A percentile compares a stretch with the other conserved stretches of the same genome.
Evolutionary conservation across 169 alveolate species (phyloP).

Genomic region (Eimeria acervulina): DNA sequence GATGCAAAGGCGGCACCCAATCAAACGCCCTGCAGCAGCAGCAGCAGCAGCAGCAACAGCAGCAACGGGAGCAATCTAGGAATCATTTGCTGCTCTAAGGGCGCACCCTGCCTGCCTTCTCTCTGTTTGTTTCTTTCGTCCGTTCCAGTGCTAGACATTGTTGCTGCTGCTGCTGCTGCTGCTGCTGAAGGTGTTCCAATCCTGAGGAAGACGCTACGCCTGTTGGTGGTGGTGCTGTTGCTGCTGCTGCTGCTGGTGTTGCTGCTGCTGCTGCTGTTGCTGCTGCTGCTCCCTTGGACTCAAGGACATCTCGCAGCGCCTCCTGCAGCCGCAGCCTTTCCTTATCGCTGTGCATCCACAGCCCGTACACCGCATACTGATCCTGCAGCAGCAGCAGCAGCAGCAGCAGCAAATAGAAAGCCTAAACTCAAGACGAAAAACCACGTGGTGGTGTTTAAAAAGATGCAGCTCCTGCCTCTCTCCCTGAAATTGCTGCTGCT

Average conservation of each 20-base stretch:
- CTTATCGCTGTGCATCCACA: slow-evolving; percentile 61
- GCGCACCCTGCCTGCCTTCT: slow-evolving; percentile 53
- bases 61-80: not conserved
- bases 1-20: not conserved
- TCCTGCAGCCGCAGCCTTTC: slow-evolving; percentile 32
- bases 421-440: too few species aligned
- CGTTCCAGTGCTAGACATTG: not conserved
- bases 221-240: not conserved
- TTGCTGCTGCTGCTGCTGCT: slow-evolving; percentile 46
- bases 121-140: not conserved
- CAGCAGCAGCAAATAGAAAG: slow-evolving; percentile 20
- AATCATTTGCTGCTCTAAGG: not conserved
- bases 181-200: not conserved
- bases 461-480: too few species aligned
- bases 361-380: slow-evolving; percentile 57
- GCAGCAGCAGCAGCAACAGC: slow-evolving; percentile 14
- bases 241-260: slow-evolving; percentile 39
- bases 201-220: not conserved
- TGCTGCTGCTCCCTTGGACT: not conserved
- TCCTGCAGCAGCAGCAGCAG: slow-evolving; percentile 41
- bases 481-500: too few species aligned
- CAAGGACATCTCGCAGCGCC: slow-evolving; percentile 14
- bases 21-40: not conserved
- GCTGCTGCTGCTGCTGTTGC: slow-evolving; percentile 9
- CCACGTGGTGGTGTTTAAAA: too few species aligned